Percentiles rank a stretch among this genome's conserved stretches.
Evolutionary conservation across 805 yeast genomes (phyloP).

Genomic region (Candida ficus): DNA sequence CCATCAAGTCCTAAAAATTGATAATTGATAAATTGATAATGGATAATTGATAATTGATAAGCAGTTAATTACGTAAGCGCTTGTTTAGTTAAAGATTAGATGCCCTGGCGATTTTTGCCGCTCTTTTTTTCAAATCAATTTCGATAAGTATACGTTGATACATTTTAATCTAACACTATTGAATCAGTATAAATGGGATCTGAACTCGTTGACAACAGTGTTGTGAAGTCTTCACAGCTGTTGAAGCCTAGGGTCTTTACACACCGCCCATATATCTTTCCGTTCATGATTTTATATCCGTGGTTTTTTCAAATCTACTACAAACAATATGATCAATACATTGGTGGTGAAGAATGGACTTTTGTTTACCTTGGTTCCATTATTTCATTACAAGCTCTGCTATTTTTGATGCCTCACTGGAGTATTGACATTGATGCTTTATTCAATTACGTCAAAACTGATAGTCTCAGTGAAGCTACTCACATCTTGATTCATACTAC

Average conservation of each 20-base stretch:
- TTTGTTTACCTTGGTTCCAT: conserved; percentile 77
- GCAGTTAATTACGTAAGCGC: too few species aligned
- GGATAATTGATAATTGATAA: too few species aligned
- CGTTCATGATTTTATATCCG: conserved; percentile 77
- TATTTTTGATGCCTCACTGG: conserved; percentile 95
- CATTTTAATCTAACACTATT: neutral
- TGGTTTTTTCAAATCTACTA: conserved; percentile 59
- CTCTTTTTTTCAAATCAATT: neutral
- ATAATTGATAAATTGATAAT: too few species aligned
- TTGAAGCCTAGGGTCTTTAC: conserved; percentile 60
- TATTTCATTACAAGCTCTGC: conserved; percentile 64
- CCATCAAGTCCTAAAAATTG: too few species aligned
- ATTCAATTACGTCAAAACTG: conserved; percentile 61
- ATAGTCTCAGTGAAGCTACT: conserved; percentile 55
- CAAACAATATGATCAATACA: conserved; percentile 69
- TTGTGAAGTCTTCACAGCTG: conserved; percentile 67
- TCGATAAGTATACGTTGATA: neutral
- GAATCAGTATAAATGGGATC: conserved; percentile 5
- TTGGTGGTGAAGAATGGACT: conserved; percentile 94
- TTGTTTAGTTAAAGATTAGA: too few species aligned
- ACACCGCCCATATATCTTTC: conserved; percentile 74
- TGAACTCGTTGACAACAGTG: conserved; percentile 61
- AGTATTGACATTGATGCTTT: conserved; percentile 61
- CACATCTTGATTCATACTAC: conserved; percentile 75
- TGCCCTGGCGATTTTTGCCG: neutral